Evolutionary conservation across 192 early-diverging fungal genomes (phyloP).

Genomic region (Podochytrium sp.): DNA sequence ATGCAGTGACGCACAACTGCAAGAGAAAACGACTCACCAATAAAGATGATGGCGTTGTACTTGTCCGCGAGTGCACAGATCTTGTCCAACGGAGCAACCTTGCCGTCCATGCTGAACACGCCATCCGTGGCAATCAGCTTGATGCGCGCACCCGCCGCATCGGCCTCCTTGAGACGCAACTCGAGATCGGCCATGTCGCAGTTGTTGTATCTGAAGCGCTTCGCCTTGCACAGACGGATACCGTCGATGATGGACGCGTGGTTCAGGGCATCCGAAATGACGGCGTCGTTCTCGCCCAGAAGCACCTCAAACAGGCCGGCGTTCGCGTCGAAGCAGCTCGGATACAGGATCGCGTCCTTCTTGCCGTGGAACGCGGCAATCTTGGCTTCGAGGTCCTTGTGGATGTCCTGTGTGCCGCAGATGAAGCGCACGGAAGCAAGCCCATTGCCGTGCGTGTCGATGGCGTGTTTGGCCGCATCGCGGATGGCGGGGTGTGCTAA

Average conservation of each 20-base stretch:
- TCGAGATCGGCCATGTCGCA: slow-evolving; percentile 77
- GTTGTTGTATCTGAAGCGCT: slow-evolving; percentile 20
- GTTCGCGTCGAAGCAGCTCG: slow-evolving; percentile 74
- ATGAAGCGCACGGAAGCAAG: slow-evolving; percentile 73
- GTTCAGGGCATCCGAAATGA: slow-evolving; percentile 61
- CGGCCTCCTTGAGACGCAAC: slow-evolving; percentile 44
- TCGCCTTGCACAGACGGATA: slow-evolving; percentile 23
- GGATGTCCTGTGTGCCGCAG: slow-evolving; percentile 73
- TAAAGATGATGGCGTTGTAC: slow-evolving; percentile 89
- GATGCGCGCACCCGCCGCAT: slow-evolving; percentile 72
- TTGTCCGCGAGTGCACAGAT: slow-evolving; percentile 84
- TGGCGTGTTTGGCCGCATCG: slow-evolving; percentile 51
- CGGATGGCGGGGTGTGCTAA: slow-evolving; percentile 55
- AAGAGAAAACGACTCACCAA: slow-evolving; percentile 42
- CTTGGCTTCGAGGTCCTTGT: slow-evolving; percentile 51
- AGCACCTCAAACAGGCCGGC: slow-evolving; percentile 71
- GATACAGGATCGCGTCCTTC: slow-evolving; percentile 68
- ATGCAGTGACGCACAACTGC: background rate
- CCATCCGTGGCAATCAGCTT: slow-evolving; percentile 91
- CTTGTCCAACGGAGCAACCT: slow-evolving; percentile 78
- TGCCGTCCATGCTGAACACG: slow-evolving; percentile 90
- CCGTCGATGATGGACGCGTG: slow-evolving; percentile 48
- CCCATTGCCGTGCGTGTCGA: slow-evolving; percentile 65
- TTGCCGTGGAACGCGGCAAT: slow-evolving; percentile 57
- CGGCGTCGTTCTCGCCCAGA: slow-evolving; percentile 59